Evolutionary conservation across 176 grass and related monocot genomes (phyloP).

Genomic region (Triticum timopheevii): DNA sequence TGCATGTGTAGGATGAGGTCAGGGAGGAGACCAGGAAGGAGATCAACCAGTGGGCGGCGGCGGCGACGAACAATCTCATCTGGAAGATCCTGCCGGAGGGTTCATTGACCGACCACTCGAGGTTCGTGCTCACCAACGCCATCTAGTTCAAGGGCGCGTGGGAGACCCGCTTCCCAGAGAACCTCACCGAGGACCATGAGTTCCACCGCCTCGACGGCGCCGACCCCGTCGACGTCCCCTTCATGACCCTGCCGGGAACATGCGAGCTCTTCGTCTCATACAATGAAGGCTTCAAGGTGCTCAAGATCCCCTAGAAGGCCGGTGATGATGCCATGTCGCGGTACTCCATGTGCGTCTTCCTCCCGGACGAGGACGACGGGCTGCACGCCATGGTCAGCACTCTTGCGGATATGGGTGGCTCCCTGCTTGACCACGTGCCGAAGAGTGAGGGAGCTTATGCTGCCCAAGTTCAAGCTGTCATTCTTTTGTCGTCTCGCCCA

Average conservation of each 20-base stretch:
- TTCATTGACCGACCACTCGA: background rate
- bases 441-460: background rate
- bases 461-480: slow-evolving; percentile 11
- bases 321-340: too few species aligned
- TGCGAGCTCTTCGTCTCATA: background rate
- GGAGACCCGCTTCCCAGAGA: background rate
- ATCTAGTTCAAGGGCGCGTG: slow-evolving; percentile 48
- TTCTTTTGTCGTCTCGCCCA: background rate
- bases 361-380: slow-evolving; percentile 19
- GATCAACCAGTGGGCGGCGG: slow-evolving; percentile 15
- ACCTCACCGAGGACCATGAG: background rate
- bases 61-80: background rate
- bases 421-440: background rate
- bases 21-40: background rate
- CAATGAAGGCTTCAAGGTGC: background rate
- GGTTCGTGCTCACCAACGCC: slow-evolving; percentile 20
- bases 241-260: background rate
- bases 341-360: slow-evolving; percentile 30
- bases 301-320: background rate
- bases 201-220: background rate
- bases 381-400: background rate
- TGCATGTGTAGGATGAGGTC: background rate
- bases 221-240: background rate
- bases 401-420: background rate
- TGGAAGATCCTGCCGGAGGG: background rate